Evolutionary conservation across 495 filamentous ascomycete species (phyloP).

Genomic region (Penicillium coprophilum): DNA sequence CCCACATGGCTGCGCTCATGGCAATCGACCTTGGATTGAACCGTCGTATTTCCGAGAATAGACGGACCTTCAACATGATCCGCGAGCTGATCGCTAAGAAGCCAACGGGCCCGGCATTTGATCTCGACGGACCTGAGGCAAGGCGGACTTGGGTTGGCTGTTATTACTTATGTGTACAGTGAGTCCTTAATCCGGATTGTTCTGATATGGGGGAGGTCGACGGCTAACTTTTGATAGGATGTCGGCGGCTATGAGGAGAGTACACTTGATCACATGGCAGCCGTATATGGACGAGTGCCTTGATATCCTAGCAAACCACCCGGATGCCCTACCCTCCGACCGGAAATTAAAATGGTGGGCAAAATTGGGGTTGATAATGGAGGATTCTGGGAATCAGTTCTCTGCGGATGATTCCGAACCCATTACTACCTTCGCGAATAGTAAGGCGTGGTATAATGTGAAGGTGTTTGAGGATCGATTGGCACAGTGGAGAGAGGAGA

Average conservation of each 20-base stretch:
- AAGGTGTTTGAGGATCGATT: slow-evolving; percentile 76
- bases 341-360: slow-evolving; percentile 71
- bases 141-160: slow-evolving; percentile 77
- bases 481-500: slow-evolving; percentile 60
- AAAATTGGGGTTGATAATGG: slow-evolving; percentile 73
- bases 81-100: slow-evolving; percentile 40
- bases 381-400: slow-evolving; percentile 75
- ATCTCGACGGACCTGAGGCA: slow-evolving; percentile 68
- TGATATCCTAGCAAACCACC: slow-evolving; percentile 66
- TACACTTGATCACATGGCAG: slow-evolving; percentile 78
- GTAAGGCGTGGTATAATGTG: slow-evolving; percentile 70
- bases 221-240: slow-evolving; percentile 65
- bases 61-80: slow-evolving; percentile 30
- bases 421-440: slow-evolving; percentile 65
- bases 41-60: slow-evolving; percentile 32
- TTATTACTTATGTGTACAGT: slow-evolving; percentile 70
- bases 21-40: slow-evolving; percentile 86
- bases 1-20: slow-evolving; percentile 81
- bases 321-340: slow-evolving; percentile 72
- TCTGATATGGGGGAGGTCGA: background rate
- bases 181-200: slow-evolving; percentile 16
- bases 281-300: slow-evolving; percentile 85
- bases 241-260: slow-evolving; percentile 76
- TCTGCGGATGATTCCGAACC: slow-evolving; percentile 70
- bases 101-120: slow-evolving; percentile 39